phyloP scores from a whole-genome alignment of 129 eudicot genomes.

The Deinandra increscens region DNA sequence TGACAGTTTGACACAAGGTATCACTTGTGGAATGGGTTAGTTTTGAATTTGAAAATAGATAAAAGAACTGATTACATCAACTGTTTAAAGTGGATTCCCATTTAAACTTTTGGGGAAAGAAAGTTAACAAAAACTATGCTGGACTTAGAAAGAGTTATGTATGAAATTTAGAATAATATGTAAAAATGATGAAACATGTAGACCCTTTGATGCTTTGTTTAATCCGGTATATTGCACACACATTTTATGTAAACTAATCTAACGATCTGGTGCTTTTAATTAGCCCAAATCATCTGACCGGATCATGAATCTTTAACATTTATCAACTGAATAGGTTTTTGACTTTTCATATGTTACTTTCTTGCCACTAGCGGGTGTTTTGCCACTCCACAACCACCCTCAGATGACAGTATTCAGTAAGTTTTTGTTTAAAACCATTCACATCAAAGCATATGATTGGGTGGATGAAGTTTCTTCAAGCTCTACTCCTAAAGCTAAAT shows the following conservation, averaged over 20 bases:
- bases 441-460: conserved; percentile 84
- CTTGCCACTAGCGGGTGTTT: conserved; percentile 76
- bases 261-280: conserved; percentile 5
- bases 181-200: conserved; percentile 19
- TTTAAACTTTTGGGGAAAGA: conserved; percentile 12
- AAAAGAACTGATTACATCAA: neutral
- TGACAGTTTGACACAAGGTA: too few relatives aligned
- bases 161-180: conserved; percentile 3
- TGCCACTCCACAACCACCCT: conserved; percentile 92
- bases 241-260: neutral
- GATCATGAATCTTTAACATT: neutral
- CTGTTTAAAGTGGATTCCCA: conserved; percentile 4
- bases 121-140: conserved; percentile 1
- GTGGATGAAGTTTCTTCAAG: conserved; percentile 32
- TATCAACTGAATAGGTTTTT: neutral
- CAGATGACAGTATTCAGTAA: conserved; percentile 90
- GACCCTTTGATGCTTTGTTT: conserved; percentile 19
- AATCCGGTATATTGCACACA: neutral
- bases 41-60: conserved; percentile 1
- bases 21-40: conserved; percentile 14
- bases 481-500: conserved; percentile 19
- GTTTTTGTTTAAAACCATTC: conserved; percentile 84
- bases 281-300: neutral
- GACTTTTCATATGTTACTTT: neutral
- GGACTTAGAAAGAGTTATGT: conserved; percentile 7